These are phyloP conservation scores for Bipolaris victoriae DNA, from an alignment of 2,329 filamentous ascomycete species.

Conservation along the genomic window DNA sequence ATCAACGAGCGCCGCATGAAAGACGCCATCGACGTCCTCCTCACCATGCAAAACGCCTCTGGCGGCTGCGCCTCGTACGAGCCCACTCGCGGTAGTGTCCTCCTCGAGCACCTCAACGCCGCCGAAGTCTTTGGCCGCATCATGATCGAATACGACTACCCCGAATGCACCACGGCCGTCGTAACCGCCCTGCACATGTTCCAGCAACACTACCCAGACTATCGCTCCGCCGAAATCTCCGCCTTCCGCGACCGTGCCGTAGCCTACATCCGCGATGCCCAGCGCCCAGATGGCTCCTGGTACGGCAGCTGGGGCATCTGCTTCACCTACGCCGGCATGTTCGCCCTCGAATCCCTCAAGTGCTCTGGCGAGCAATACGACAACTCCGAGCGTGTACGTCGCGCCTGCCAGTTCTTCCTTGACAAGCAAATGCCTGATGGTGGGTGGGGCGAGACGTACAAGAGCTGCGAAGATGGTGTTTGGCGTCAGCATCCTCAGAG, in stretches of 20 bases:
- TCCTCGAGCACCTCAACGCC: slow-evolving; percentile 86
- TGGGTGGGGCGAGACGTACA: slow-evolving; percentile 96
- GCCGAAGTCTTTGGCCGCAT: slow-evolving; percentile 96
- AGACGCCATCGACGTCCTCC: slow-evolving; percentile 86
- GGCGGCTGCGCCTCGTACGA: slow-evolving; percentile 94
- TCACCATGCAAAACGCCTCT: slow-evolving; percentile 87
- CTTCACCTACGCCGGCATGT: slow-evolving; percentile 97
- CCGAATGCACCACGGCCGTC: slow-evolving; percentile 94
- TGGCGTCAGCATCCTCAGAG: slow-evolving; percentile 80
- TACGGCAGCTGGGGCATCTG: slow-evolving; percentile 98
- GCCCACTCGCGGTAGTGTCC: slow-evolving; percentile 75
- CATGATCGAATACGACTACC: slow-evolving; percentile 99
- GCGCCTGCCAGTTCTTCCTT: slow-evolving; percentile 84
- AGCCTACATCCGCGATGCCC: slow-evolving; percentile 79
- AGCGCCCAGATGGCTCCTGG: slow-evolving; percentile 87
- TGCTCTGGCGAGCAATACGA: slow-evolving; percentile 81
- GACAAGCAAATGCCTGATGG: slow-evolving; percentile 86
- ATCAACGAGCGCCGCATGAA: slow-evolving; percentile 79
- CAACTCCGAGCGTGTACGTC: slow-evolving; percentile 72
- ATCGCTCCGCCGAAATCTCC: slow-evolving; percentile 77
- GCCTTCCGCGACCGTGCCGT: slow-evolving; percentile 75
- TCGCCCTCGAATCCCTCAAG: slow-evolving; percentile 85
- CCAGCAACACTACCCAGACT: slow-evolving; percentile 78
- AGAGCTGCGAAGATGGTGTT: slow-evolving; percentile 75
- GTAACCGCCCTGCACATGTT: slow-evolving; percentile 88